Base-by-base conservation (phyloP, 768 basidiomycete species). In the Termitomyces sp. region DNA sequence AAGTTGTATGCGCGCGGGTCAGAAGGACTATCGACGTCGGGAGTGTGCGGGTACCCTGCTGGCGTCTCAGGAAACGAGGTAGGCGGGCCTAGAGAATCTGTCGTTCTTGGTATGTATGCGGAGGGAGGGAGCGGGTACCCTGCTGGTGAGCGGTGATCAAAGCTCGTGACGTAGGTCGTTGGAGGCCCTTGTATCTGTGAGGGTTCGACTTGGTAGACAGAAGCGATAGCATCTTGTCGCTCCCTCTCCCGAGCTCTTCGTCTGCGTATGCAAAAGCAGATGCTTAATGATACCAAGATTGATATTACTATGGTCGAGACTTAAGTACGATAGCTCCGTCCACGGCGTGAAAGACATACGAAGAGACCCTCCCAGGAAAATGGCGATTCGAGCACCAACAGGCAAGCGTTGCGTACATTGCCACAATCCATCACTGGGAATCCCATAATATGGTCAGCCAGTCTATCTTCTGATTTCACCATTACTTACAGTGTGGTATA, bases 141-240 rank as follows among this genome's bases (percentile, higher is more conserved):
- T 48, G 62, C 54, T n/a, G 61, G 59, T 35, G 60, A 57, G 33
- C 60, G 62, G 20, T 58, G 32, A 38, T 66, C 65, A 53, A 66
- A 62, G 42, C 62, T 64, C 6, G 61, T 60, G 47, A 59, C 49
- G 24, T 61, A 60, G 5, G 64, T 62, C 18, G 63, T 59, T 43
- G 63, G 59, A 26, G 65, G 65, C 2, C 62, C 64, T 20, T 65
- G 59, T 9, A 66, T 61, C 46, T 65, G 65, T 6, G 61, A 58
- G 7, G 65, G 57, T 14, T 66, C 65, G 9, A 65, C 61, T 32
- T 66, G 62, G 45, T 66, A 65, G 40, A 66, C 63, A 22, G 58
- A 45, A 24, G 61, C 61, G 24, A 62, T 62, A 28, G 61, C 61
- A 12, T 57, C 61, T 52, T 57, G 58, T 30, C 56, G 56, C 4